Conservation (phyloP, 2,329 filamentous ascomycete genomes). For the Myriosclerotinia duriaeana region DNA sequence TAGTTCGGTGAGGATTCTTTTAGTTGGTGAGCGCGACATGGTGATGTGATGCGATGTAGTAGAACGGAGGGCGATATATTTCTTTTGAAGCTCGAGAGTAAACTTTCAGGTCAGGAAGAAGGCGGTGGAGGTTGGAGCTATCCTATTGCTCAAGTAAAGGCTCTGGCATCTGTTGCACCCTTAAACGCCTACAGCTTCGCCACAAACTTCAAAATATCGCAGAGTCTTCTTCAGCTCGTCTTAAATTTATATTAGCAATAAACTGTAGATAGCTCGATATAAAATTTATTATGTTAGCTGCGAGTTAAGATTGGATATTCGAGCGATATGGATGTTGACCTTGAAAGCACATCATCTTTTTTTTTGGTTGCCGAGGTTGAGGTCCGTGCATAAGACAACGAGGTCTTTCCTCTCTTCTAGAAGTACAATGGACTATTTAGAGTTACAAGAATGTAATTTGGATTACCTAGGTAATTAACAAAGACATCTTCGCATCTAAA, state of each 20-base stretch:
- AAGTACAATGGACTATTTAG: too few relatives aligned
- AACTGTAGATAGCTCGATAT: not conserved
- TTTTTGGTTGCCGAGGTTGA: constrained; percentile 16
- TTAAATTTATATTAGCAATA: not conserved
- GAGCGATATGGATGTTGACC: not conserved
- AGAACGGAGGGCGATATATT: not conserved
- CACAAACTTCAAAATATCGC: not conserved
- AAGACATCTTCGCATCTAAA: too few relatives aligned
- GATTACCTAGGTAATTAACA: too few relatives aligned
- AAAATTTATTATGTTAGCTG: not conserved
- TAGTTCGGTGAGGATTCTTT: constrained; percentile 59
- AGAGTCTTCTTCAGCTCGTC: not conserved
- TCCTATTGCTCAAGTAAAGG: not conserved
- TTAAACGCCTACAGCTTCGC: not conserved
- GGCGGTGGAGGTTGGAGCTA: not conserved
- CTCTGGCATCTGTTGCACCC: not conserved
- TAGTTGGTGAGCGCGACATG: constrained; percentile 46
- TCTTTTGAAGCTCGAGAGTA: not conserved
- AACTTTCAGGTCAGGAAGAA: not conserved
- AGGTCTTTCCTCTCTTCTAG: not conserved
- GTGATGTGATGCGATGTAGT: not conserved
- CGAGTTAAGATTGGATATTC: not conserved
- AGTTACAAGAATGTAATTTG: too few relatives aligned
- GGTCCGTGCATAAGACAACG: not conserved
- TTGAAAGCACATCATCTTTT: constrained; percentile 1